Base-by-base conservation (phyloP, 2,329 filamentous ascomycete species). In the Dactylellina haptotyla region DNA sequence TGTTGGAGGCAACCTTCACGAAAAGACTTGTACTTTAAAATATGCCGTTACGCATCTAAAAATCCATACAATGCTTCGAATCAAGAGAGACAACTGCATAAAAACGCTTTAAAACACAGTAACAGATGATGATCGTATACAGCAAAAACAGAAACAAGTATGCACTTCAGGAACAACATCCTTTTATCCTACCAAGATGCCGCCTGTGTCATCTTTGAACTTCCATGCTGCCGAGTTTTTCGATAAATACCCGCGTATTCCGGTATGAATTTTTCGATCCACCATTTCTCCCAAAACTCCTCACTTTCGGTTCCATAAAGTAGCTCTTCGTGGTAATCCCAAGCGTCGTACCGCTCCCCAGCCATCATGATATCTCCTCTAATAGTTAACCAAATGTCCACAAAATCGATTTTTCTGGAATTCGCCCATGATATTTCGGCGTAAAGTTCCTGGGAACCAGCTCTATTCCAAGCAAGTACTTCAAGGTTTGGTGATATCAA, bases 281-380 rank as follows among this genome's bases (percentile, higher is more conserved):
- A 71, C 23, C 32, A 12, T 18, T 23, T 18, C 0, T 26, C 23
- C 66, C 66, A 71, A 25, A 12, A 14, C 5, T 43, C 43, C 10
- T 63, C 66, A 6, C 10, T 58, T 14, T 30, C 51, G 10, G 4
- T 45, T 2, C 58, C 66, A 20, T 71, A 8, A 23, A 48, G 39
- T 14, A 71, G 23, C 25, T 71, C 66, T 10, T 63, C 41, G 16
- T 62, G 41, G 18, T 51, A 71, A 18, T 63, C 45, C 58, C 50
- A 57, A 8, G 58, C 66, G 18, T 71, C 32, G 14, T 71, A 71
- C 37, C 66, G 50, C 26, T 58, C 57, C 25, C 43, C 41, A 1
- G 26, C 34, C 8, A 71, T 43, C 16, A 58, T 20, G 2, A 26
- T 5, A 16, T 58, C 50, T 3, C 14, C 51, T 9, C 16, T 28